Evolutionary conservation across 495 filamentous ascomycete species (phyloP).

Genomic region (Penicillium fimorum): DNA sequence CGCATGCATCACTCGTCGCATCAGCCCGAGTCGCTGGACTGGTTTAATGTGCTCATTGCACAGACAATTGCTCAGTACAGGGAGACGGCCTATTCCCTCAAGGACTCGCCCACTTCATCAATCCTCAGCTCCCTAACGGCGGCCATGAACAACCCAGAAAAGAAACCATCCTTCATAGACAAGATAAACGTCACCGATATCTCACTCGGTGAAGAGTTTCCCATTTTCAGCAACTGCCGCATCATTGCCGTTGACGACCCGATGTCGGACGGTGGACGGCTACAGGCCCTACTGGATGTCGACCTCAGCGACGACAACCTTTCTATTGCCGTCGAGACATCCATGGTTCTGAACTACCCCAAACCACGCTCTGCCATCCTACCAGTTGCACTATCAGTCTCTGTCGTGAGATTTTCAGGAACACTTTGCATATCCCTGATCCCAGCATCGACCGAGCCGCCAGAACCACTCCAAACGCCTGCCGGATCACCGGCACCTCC

Average conservation of each 20-base stretch:
- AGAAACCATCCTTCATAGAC: constrained; percentile 87
- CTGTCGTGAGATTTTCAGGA: constrained; percentile 89
- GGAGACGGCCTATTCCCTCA: constrained; percentile 77
- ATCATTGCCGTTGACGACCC: constrained; percentile 66
- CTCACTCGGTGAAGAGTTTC: constrained; percentile 91
- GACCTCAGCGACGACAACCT: constrained; percentile 90
- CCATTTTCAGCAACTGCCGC: constrained; percentile 97
- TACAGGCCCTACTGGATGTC: constrained; percentile 97
- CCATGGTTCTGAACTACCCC: constrained; percentile 89
- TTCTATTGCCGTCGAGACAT: constrained; percentile 91
- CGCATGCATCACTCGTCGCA: constrained; percentile 65
- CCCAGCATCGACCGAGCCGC: constrained; percentile 54
- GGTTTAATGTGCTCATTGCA: constrained; percentile 97
- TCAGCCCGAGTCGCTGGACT: constrained; percentile 97
- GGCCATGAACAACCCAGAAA: constrained; percentile 73
- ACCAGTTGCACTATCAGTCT: constrained; percentile 86
- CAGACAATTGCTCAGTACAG: constrained; percentile 96
- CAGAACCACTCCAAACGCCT: constrained; percentile 41
- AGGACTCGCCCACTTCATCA: constrained; percentile 65
- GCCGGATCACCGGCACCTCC: constrained; percentile 34
- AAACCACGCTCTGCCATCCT: constrained; percentile 85
- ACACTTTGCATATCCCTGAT: constrained; percentile 91
- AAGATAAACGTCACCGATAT: constrained; percentile 93
- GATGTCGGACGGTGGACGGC: constrained; percentile 54
- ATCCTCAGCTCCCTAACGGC: constrained; percentile 92